Percentiles rank a stretch among this genome's conserved stretches.
Conservation (phyloP, 2,329 filamentous ascomycete species). For the Fusarium equiseti region DNA sequence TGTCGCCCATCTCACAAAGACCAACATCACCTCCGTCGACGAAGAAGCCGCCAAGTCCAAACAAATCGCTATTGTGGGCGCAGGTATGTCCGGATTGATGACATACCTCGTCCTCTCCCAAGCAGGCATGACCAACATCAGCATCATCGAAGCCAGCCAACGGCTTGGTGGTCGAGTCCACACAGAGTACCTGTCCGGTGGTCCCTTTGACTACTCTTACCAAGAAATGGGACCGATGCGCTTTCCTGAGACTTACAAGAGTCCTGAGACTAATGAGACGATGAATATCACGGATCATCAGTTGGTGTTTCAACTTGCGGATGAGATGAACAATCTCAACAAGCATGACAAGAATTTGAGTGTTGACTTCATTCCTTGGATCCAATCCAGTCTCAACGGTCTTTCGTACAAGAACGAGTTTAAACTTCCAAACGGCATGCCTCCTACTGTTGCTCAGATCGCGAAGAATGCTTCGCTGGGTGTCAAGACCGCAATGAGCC, state of each 20-base stretch:
- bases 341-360: slow-evolving; percentile 11
- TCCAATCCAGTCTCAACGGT: background rate
- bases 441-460: background rate
- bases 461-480: background rate
- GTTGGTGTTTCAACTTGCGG: slow-evolving; percentile 2
- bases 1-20: background rate
- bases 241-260: slow-evolving; percentile 13
- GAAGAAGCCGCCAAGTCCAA: slow-evolving; percentile 7
- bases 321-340: slow-evolving; percentile 20
- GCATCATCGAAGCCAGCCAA: slow-evolving; percentile 5
- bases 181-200: background rate
- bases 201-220: slow-evolving; percentile 21
- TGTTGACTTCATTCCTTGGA: slow-evolving; percentile 17
- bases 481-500: rapidly evolving
- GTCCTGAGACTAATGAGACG: slow-evolving; percentile 8
- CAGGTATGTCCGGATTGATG: slow-evolving; percentile 8
- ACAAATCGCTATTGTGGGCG: slow-evolving; percentile 2
- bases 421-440: slow-evolving; percentile 1
- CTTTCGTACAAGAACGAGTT: slow-evolving; percentile 18
- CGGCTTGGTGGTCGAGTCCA: slow-evolving; percentile 18
- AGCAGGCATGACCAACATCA: slow-evolving; percentile 21
- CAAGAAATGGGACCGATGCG: slow-evolving; percentile 26
- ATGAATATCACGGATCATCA: slow-evolving; percentile 26
- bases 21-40: background rate
- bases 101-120: slow-evolving; percentile 6